These are phyloP conservation scores for Asterionellopsis glacialis DNA, from an alignment of 108 stramenopile genomes.

Conservation along the genomic window DNA sequence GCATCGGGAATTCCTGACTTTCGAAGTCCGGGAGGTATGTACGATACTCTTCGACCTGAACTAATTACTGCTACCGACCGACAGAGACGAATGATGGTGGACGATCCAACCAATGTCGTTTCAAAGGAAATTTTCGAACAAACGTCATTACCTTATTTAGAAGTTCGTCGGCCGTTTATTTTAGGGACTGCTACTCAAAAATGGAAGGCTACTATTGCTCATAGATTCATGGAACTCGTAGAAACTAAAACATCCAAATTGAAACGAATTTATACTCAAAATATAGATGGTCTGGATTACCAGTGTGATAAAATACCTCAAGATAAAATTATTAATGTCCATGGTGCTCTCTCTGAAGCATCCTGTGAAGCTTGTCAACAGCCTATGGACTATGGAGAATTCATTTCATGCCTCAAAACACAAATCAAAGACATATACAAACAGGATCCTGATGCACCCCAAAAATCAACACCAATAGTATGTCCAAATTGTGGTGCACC, in stretches of 20 bases:
- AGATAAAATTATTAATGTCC: conserved; percentile 54
- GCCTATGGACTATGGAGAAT: conserved; percentile 30
- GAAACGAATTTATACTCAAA: conserved; percentile 73
- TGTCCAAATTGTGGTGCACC: conserved; percentile 52
- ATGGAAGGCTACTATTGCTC: conserved; percentile 71
- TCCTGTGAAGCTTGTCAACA: conserved; percentile 65
- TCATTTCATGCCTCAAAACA: conserved; percentile 35
- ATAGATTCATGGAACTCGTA: conserved; percentile 53
- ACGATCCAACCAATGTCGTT: conserved; percentile 64
- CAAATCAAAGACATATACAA: conserved; percentile 72
- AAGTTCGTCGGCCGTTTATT: conserved; percentile 77
- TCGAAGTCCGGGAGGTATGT: conserved; percentile 77
- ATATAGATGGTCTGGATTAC: conserved; percentile 80
- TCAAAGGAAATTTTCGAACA: conserved; percentile 48
- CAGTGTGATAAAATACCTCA: conserved; percentile 42
- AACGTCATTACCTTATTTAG: conserved; percentile 69
- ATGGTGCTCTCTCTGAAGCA: conserved; percentile 58
- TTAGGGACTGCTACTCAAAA: conserved; percentile 42
- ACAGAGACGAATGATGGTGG: conserved; percentile 47
- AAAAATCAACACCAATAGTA: conserved; percentile 34
- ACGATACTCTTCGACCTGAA: conserved; percentile 65
- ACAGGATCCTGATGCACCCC: conserved; percentile 25
- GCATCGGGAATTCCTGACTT: conserved; percentile 86
- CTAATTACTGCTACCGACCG: conserved; percentile 56
- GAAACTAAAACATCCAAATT: conserved; percentile 54